Conservation (phyloP, 345 rosid genomes). For the Atalantia buxifolia region DNA sequence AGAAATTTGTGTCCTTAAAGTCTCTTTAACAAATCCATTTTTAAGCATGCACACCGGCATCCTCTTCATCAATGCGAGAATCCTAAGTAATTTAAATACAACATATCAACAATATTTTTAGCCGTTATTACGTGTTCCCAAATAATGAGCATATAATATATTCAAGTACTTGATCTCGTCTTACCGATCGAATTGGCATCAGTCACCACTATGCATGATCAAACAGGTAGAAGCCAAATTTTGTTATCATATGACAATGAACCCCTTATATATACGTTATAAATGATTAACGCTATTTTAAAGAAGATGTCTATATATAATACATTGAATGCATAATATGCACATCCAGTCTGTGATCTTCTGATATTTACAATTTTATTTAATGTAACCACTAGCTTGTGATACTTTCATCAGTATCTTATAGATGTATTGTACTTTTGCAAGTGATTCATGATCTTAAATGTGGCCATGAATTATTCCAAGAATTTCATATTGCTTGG, state of each 20-base stretch:
- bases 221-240: background rate
- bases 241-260: background rate
- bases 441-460: background rate
- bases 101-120: background rate
- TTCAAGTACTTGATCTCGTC: background rate
- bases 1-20: conserved; percentile 50
- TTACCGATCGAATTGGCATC: background rate
- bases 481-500: background rate
- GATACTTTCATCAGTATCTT: background rate
- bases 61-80: conserved; percentile 27
- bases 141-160: background rate
- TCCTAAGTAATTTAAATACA: conserved; percentile 30
- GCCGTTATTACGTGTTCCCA: conserved; percentile 11
- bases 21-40: conserved; percentile 26
- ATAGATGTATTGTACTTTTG: background rate
- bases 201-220: background rate
- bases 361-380: too few relatives aligned
- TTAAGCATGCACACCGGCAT: conserved; percentile 9
- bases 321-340: too few relatives aligned
- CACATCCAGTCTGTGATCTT: too few relatives aligned
- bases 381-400: background rate
- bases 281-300: too few relatives aligned
- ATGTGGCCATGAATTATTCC: background rate
- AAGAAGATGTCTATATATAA: too few relatives aligned
- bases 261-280: background rate